These are phyloP conservation scores for Cinnamomum micranthum DNA, from an alignment of 164 flowering plant genomes.

Conservation along the genomic window DNA sequence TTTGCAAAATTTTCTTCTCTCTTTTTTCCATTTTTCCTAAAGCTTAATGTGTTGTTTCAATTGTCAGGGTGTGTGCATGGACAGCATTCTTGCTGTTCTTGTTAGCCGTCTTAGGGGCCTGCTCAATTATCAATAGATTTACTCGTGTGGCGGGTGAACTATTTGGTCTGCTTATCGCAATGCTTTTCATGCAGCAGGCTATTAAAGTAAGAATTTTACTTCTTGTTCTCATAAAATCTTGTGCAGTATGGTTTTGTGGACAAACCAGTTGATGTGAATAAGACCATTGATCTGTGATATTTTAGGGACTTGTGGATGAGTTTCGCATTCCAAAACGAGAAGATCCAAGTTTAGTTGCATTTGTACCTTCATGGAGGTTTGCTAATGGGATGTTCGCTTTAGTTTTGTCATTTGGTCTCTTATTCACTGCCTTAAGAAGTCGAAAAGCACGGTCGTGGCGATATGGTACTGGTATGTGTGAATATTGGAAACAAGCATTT, in stretches of 20 bases:
- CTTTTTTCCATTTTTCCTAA: neutral
- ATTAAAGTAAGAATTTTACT: constrained; percentile 50
- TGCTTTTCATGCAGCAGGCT: constrained; percentile 96
- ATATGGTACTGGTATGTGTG: constrained; percentile 72
- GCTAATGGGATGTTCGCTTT: constrained; percentile 98
- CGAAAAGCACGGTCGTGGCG: constrained; percentile 98
- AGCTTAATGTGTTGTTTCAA: neutral
- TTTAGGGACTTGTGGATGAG: constrained; percentile 84
- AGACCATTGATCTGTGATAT: neutral
- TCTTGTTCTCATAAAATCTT: no score
- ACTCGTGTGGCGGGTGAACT: constrained; percentile 94
- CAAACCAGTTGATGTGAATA: neutral
- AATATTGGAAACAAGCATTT: neutral
- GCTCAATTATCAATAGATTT: constrained; percentile 85
- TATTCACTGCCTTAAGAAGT: constrained; percentile 74
- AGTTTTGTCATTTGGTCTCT: constrained; percentile 90
- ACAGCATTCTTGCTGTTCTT: constrained; percentile 68
- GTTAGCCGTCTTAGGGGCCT: constrained; percentile 73
- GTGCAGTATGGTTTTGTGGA: neutral
- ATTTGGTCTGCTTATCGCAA: constrained; percentile 84
- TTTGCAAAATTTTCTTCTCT: neutral
- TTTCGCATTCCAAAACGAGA: constrained; percentile 73
- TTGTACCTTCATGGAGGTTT: constrained; percentile 85
- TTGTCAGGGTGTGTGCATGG: constrained; percentile 89
- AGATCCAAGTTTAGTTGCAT: constrained; percentile 37